Evolutionary conservation across 2,329 filamentous ascomycete species (phyloP).

Genomic region (Neurospora crassa): DNA sequence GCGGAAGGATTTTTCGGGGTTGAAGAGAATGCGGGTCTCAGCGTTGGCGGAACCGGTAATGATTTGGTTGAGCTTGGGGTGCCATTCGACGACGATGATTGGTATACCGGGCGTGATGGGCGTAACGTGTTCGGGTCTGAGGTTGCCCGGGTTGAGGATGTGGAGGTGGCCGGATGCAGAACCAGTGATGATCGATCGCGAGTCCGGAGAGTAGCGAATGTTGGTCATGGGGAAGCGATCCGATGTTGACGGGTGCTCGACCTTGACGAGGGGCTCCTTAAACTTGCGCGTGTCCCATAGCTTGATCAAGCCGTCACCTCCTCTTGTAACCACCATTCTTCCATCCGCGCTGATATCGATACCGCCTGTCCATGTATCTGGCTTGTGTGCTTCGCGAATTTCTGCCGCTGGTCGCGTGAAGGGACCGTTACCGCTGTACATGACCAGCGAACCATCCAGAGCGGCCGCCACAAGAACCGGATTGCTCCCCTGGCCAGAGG

Average conservation of each 20-base stretch:
- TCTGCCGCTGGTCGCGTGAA: conserved; percentile 75
- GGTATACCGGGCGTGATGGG: conserved; percentile 79
- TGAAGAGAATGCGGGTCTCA: conserved; percentile 84
- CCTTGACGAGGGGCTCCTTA: conserved; percentile 75
- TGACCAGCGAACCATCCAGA: conserved; percentile 78
- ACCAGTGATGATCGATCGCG: conserved; percentile 78
- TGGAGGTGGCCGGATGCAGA: conserved; percentile 79
- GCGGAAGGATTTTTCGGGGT: conserved; percentile 67
- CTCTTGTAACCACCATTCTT: conserved; percentile 79
- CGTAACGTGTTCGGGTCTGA: conserved; percentile 75
- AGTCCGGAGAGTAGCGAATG: conserved; percentile 81
- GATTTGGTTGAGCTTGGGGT: conserved; percentile 92
- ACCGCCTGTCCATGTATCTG: conserved; percentile 84
- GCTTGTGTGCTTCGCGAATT: conserved; percentile 70
- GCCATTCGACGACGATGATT: conserved; percentile 81
- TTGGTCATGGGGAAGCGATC: conserved; percentile 75
- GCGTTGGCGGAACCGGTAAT: conserved; percentile 86
- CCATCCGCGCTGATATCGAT: conserved; percentile 87
- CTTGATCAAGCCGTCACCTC: conserved; percentile 88
- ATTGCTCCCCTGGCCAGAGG: conserved; percentile 63
- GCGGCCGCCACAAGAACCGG: conserved; percentile 75
- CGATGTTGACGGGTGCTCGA: conserved; percentile 72
- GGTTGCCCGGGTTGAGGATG: conserved; percentile 86
- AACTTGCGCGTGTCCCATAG: conserved; percentile 96
- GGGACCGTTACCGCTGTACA: conserved; percentile 87